Evolutionary conservation across 495 filamentous ascomycete species (phyloP), one percentile per base, ranked within the genome.

Genomic region (Xylaria flabelliformis): DNA sequence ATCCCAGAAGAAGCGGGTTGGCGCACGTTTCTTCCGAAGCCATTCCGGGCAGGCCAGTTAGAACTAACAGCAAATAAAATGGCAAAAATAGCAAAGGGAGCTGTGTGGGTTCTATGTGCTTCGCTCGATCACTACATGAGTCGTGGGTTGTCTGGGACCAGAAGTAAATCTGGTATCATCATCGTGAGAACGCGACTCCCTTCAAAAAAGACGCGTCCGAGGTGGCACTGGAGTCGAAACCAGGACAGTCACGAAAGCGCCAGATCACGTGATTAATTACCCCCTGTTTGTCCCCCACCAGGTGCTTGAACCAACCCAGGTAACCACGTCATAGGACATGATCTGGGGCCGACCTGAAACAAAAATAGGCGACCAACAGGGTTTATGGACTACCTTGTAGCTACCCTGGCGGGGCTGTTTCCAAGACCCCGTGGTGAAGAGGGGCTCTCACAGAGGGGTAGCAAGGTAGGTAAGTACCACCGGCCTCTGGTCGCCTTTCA

Each of bases 1-100:
- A 97, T 68, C 82, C 80, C 59, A 95, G 85, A 5, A 95, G 86
- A 41, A 94, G 83, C 15, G 93, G 91, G 76, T 97, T 97, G 24
- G 91, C 89, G 74, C 90, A 91, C 26, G 77, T 64, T 34, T 68
- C 76, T 12, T 75, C 67, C 17, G 59, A 29, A n/a, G 77, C 70
- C 77, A 79, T 79, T 29, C 41, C 32, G n/a, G 5, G 53, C 19
- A 55, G 1, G 48, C 21, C 9, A 21, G 29, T 29, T 1, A 29
- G 2, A 29, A 29, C 26, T 1, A 63, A 42, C 24, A 62, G 53
- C 67, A 44, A 56, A 21, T 32, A 13, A 39, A 41, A 21, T 12
- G 24, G 67, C 67, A 32, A 69, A 41, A 12, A 4, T n/a, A 51
- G 65, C 65, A 55, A 58, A 17, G 36, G 51, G 21, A 15, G n/a